Evolutionary conservation across 31 red algal genomes (phyloP), one percentile per base, ranked within the genome.

Genomic region (Endocladia muricata): DNA sequence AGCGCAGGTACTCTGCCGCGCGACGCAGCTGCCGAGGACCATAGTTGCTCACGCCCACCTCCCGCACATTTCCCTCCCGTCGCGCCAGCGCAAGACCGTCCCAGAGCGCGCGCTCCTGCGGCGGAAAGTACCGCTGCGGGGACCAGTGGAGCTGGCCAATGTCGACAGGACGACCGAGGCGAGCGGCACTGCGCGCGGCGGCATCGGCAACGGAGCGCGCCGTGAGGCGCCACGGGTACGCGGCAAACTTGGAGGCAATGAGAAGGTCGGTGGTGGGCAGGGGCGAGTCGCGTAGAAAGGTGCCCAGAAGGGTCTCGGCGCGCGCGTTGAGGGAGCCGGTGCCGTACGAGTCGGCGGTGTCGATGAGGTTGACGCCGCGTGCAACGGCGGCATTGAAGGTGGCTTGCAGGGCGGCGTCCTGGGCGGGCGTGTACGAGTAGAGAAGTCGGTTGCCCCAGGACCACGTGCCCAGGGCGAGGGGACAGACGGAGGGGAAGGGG

Each of bases 301-400:
- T 33, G 21, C 92, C 92, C 37, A 94, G 61, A 15, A 94, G 72
- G 3, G 35, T 28, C 62, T 94, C 92, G 1, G 92, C 81, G 23
- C 85, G 70, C 39, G 68, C 92, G 58, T 80, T 75, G 23, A 92
- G 67, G 9, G 73, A 44, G 42, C 73, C 74, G 0, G 78, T 84
- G 19, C 92, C 92, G 74, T 94, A 94, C 31, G 78, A 82, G 70
- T 94, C 86, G 17, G 86, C 92, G 3, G 92, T 94, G 61, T 94
- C 92, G 26, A 94, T 70, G 33, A 94, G 62, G 8, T 61, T 73
- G 34, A 94, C 73, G 3, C 92, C 92, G 21, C 40, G 40, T 6
- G 41, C 30, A 4, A 84, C 30, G 4, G 77, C 77, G n/a, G 49
- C 59, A 19, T 84, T 41, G 35, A 90, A 70, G 1, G 81, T 60